Evolutionary conservation across 768 basidiomycete species (phyloP).

Genomic region (Pisolithus orientalis): DNA sequence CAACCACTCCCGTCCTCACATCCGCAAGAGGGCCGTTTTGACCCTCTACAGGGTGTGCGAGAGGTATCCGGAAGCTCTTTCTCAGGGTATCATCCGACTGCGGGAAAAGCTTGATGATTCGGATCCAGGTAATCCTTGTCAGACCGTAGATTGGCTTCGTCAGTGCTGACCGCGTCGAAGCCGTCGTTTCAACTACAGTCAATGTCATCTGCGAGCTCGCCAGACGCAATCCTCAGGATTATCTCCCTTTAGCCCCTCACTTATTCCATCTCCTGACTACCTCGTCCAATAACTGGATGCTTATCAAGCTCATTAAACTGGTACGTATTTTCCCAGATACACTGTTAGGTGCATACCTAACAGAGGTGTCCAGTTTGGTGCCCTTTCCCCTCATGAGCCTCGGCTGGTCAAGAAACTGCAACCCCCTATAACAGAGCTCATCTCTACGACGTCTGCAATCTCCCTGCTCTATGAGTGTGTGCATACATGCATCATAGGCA

Average conservation of each 20-base stretch:
- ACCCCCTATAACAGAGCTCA: constrained; percentile 90
- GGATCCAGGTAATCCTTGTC: constrained; percentile 49
- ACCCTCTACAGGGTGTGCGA: constrained; percentile 74
- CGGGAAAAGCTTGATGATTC: constrained; percentile 77
- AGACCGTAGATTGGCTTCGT: not conserved
- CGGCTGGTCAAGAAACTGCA: constrained; percentile 92
- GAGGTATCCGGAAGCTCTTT: constrained; percentile 76
- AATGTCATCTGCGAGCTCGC: constrained; percentile 94
- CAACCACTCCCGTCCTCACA: constrained; percentile 81
- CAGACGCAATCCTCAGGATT: constrained; percentile 70
- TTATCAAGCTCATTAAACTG: constrained; percentile 97
- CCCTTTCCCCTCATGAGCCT: constrained; percentile 85
- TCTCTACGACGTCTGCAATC: constrained; percentile 92
- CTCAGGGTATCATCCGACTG: constrained; percentile 59
- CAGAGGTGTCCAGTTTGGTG: constrained; percentile 66
- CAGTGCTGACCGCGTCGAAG: constrained; percentile 31
- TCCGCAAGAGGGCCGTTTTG: constrained; percentile 87
- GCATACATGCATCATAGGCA: constrained; percentile 94
- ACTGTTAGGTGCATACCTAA: not conserved
- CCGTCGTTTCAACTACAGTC: constrained; percentile 89
- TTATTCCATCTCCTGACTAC: constrained; percentile 90
- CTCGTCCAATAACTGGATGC: constrained; percentile 98
- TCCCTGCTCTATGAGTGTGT: constrained; percentile 98
- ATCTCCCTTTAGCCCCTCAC: constrained; percentile 84
- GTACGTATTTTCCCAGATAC: constrained; percentile 36